Evolutionary conservation across 768 basidiomycete species (phyloP), one percentile per base, ranked within the genome.

Genomic region (Phaeolepiota aurea): DNA sequence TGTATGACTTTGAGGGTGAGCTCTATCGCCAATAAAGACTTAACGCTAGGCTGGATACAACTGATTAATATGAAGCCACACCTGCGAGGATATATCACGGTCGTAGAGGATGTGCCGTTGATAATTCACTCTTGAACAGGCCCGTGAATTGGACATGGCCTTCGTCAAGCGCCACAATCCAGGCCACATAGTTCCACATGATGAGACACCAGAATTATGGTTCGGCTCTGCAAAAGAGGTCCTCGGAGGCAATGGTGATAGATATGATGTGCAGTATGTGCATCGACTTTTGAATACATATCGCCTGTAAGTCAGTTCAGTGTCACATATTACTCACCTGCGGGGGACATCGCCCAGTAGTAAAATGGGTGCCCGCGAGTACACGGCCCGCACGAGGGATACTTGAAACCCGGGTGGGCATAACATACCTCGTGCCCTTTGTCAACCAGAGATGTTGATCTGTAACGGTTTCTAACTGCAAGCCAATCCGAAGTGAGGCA

Each of bases 161-260:
- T 51, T 86, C 81, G 50, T 90, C 87, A 20, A 91, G 68, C 11
- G 84, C 80, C 28, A 94, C 85, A 48, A 97, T 71, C 57, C 89
- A 92, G 77, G 2, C 79, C 72, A 52, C 88, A 91, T 3, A 98
- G 71, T 53, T 91, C 86, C 22, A 96, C 86, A 53, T 94, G 91
- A 54, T 99, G 94, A 2, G 93, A 96, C 38, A 98, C 94, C 11
- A 99, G 72, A 44, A 98, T 77, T 46, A 93, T 66, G 0, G 96
- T 97, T 25, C 93, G 75, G 18, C 78, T 81, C 38, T 65, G 62
- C 71, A 92, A 77, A 23, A 98, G 69, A 14, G 83, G 78, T 13
- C 94, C 93, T 48, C 78, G 79, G 21, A 99, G 64, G 51, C 91
- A 96, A 50, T 87, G 64, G 38, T 79, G 64, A 60, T 82, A 92